Conservation (phyloP, 2,329 filamentous ascomycete species). For the Cordyceps javanica region DNA sequence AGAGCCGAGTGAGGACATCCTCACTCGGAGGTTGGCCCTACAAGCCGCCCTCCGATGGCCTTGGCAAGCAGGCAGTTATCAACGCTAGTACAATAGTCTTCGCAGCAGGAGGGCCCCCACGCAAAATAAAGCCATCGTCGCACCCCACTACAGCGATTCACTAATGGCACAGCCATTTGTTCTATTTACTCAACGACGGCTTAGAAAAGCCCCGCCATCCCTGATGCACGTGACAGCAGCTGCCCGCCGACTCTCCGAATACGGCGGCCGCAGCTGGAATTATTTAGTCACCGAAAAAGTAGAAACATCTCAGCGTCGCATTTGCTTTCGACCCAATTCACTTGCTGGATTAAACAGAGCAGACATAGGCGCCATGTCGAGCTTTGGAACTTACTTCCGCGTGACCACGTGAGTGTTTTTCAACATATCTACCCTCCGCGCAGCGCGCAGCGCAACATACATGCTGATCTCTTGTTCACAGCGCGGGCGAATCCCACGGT, state of each 20-base stretch:
- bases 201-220: background rate
- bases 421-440: slow-evolving; percentile 10
- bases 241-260: background rate
- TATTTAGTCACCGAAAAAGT: slow-evolving; percentile 2
- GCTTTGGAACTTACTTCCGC: slow-evolving; percentile 72
- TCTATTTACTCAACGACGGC: background rate
- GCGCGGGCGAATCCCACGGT: slow-evolving; percentile 68
- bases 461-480: slow-evolving; percentile 18
- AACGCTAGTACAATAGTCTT: background rate
- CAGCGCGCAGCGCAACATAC: background rate
- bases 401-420: slow-evolving; percentile 67
- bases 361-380: slow-evolving; percentile 56
- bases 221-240: background rate
- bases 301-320: background rate
- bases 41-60: background rate
- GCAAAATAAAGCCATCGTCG: background rate
- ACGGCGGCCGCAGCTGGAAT: too few relatives aligned
- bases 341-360: background rate
- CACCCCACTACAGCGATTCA: background rate
- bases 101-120: background rate
- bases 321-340: background rate
- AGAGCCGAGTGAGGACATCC: background rate
- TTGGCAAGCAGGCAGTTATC: background rate
- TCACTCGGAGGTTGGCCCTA: background rate
- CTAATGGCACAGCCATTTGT: background rate